These are phyloP conservation scores for Dactylellina drechsleri DNA, from an alignment of 2,329 filamentous ascomycete genomes.

Conservation along the genomic window DNA sequence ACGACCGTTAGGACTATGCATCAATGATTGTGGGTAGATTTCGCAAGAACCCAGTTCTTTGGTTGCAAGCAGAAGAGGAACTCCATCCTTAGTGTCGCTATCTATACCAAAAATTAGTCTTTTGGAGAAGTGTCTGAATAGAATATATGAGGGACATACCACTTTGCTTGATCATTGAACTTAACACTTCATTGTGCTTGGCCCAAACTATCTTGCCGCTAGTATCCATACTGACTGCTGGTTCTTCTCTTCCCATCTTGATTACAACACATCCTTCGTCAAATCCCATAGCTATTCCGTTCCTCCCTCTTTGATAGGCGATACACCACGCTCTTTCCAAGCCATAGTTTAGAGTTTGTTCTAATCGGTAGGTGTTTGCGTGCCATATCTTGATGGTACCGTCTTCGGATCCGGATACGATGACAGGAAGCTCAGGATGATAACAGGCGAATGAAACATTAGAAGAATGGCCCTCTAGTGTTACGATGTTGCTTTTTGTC, in stretches of 20 bases:
- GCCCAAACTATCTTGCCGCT: constrained; percentile 98
- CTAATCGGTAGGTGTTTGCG: constrained; percentile 93
- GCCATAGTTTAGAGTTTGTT: constrained; percentile 95
- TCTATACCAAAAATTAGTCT: constrained; percentile 65
- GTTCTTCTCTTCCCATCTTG: constrained; percentile 96
- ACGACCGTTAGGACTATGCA: constrained; percentile 94
- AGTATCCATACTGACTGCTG: constrained; percentile 95
- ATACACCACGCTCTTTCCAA: constrained; percentile 98
- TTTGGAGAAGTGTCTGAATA: not conserved
- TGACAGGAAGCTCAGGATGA: constrained; percentile 94
- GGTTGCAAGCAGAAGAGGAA: constrained; percentile 83
- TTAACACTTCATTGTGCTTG: constrained; percentile 92
- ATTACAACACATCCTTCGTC: constrained; percentile 98
- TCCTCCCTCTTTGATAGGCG: constrained; percentile 91
- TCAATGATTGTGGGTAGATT: constrained; percentile 92
- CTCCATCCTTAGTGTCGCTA: constrained; percentile 83
- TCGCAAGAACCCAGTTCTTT: constrained; percentile 97
- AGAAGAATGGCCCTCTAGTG: constrained; percentile 94
- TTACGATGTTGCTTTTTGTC: constrained; percentile 95
- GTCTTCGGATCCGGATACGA: constrained; percentile 97
- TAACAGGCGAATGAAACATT: constrained; percentile 99
- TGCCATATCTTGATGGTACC: constrained; percentile 99
- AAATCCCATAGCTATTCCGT: constrained; percentile 94
- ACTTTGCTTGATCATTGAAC: constrained; percentile 91
- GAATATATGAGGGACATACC: constrained; percentile 63